Percentiles rank a stretch among this genome's conserved stretches.
phyloP scores from a whole-genome alignment of 345 rosid genomes.

The Syzygium aqueum region DNA sequence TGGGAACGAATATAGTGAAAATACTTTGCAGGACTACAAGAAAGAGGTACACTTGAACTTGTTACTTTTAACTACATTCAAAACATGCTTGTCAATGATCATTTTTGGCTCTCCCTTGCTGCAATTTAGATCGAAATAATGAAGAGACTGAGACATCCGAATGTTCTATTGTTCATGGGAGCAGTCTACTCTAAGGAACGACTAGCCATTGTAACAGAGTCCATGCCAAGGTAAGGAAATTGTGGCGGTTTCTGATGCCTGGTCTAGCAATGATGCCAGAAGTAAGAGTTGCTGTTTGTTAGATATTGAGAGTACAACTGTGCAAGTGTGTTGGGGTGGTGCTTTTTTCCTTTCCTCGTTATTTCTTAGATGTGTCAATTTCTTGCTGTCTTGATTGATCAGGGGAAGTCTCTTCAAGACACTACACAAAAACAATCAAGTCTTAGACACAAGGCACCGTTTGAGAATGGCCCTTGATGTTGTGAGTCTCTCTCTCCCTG shows the following conservation, averaged over 20 bases:
- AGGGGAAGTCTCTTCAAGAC: slow-evolving; percentile 95
- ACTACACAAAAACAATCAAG: slow-evolving; percentile 65
- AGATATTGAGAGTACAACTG: not conserved
- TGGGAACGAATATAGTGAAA: slow-evolving; percentile 46
- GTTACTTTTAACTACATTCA: not conserved
- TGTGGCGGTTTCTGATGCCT: not conserved
- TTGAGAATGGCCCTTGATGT: slow-evolving; percentile 84
- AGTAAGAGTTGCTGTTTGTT: not conserved
- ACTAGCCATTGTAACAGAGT: slow-evolving; percentile 80
- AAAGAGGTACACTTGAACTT: slow-evolving; percentile 52
- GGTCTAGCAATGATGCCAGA: not conserved
- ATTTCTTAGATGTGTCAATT: not conserved
- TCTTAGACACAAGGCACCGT: slow-evolving; percentile 63
- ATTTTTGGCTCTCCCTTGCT: not conserved
- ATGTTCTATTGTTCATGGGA: slow-evolving; percentile 90
- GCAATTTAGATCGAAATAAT: slow-evolving; percentile 56
- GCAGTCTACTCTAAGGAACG: slow-evolving; percentile 68
- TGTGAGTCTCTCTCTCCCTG: slow-evolving; percentile 29
- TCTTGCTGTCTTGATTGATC: slow-evolving; percentile 9
- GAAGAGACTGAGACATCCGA: slow-evolving; percentile 87
- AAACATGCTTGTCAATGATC: not conserved
- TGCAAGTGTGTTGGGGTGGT: not conserved
- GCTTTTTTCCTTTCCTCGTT: not conserved
- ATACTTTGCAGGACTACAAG: slow-evolving; percentile 48
- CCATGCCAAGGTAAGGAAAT: slow-evolving; percentile 57